These are phyloP conservation scores for Cardamine chenopodiifolia DNA, from an alignment of 345 rosid species.

Conservation along the genomic window DNA sequence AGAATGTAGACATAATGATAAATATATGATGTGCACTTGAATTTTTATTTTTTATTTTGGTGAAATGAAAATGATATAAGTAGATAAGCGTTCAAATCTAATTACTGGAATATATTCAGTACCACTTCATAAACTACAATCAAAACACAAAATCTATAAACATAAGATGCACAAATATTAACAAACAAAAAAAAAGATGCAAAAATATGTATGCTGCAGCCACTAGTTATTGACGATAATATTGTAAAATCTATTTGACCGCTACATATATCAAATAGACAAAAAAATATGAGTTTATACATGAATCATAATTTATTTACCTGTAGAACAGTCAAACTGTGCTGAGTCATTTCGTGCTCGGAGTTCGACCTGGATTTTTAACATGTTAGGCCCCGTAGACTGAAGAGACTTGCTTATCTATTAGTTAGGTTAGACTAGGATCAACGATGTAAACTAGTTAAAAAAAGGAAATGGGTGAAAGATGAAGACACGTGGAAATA, in stretches of 20 bases:
- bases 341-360: neutral
- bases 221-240: neutral
- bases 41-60: no score
- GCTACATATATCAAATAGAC: neutral
- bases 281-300: no score
- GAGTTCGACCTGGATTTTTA: no score
- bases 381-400: no score
- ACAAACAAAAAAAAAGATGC: no score
- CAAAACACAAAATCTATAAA: neutral
- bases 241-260: neutral
- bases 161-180: no score
- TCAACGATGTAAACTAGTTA: neutral
- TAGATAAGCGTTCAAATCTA: neutral
- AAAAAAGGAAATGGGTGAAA: neutral
- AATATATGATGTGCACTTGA: constrained; percentile 21
- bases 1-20: constrained; percentile 30
- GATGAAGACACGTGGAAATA: neutral
- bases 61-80: neutral
- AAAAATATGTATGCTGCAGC: neutral
- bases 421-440: neutral
- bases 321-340: no score
- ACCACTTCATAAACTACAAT: neutral
- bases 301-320: neutral
- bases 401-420: neutral
- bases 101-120: neutral